Evolutionary conservation across 2,329 filamentous ascomycete genomes (phyloP), one percentile per base, ranked within the genome.

Genomic region (Penicillium aurantiogriseum): DNA sequence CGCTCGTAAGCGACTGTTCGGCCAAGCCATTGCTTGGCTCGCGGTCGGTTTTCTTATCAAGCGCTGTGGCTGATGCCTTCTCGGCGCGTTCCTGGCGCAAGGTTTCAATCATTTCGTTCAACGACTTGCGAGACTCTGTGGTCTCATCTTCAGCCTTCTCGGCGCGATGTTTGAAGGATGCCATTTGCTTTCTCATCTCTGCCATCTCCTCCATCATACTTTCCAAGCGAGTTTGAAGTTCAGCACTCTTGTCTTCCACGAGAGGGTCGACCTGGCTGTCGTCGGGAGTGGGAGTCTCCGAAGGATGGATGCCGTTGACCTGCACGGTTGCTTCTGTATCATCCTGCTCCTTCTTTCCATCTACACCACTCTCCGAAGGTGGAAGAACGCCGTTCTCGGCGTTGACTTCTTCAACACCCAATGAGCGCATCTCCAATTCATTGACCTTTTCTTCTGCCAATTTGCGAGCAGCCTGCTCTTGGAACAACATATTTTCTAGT

Each of bases 31-130:
- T 58, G 46, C 49, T 46, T n/a, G 53, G 29, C 17, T 62, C 50
- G 35, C 58, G 51, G 21, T 52, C 48, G 19, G 56, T 23, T 51
- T 71, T 70, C 23, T 67, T 54, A 47, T 76, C 76, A 23, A 50
- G 17, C 17, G 31, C 43, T 74, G 78, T 33, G 74, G 76, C 63
- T 76, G 78, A 61, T 71, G 77, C 31, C 79, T 81, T 63, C 84
- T 84, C 65, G 87, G 85, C 65, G 36, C 74, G 74, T 60, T 92
- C 87, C 66, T 80, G 82, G 52, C 92, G 85, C 55, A 97, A 88
- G 63, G 88, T 88, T 66, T 90, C 81, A 13, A 97, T 87, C 91
- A 97, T 94, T 70, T 96, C 90, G 1, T 89, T 88, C 44, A 99
- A 77, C 1, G 88, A 88, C 72, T 89, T 88, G 54, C 88, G 86